Evolutionary conservation across 2,329 filamentous ascomycete species (phyloP), one percentile per base, ranked within the genome.

Genomic region (Apiospora rasikravindrae): DNA sequence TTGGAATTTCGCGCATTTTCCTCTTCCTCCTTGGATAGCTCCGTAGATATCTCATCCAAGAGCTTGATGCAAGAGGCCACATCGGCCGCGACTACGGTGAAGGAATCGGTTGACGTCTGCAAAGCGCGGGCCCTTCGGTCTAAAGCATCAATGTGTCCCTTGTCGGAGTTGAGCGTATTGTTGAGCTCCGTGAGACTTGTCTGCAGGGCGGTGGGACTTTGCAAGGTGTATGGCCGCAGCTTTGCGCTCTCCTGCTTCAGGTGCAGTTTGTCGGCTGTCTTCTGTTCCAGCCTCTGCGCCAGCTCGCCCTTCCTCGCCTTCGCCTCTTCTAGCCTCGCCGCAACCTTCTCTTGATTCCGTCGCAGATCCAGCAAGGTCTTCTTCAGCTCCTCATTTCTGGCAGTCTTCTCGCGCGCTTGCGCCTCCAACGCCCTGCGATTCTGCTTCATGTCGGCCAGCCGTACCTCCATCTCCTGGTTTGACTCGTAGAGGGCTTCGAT

Each of bases 81-180:
- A 78, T 99, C 96, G 14, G 92, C 90, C 11, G 92, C 88, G 0
- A 98, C 94, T 0, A 97, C 91, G 4, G 89, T 87, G 80, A 98
- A 98, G 0, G 95, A 96, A 81, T 98, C 96, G 3, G 92, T 91
- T 10, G 94, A 97, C 0, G 96, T 98, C 79, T 98, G 95, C 29
- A 99, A 86, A 0, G 95, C 96, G 73, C 96, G 89, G n/a, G 93
- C 91, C 71, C 96, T 90, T 75, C 94, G 91, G 81, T 99, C 96
- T 64, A 98, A 89, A 1, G 91, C 86, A 79, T 98, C 96, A 73
- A 98, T 97, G 73, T 96, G 93, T 13, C 90, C 86, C 80, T 96
- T 96, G 81, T 98, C 95, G 69, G 87, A 87, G 75, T 88, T 89
- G 70, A 98, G 87, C 67, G 91, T 94, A 78, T 94, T 92, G 74